Conservation (phyloP, 2,329 filamentous ascomycete genomes). For the Fusarium coffeatum region DNA sequence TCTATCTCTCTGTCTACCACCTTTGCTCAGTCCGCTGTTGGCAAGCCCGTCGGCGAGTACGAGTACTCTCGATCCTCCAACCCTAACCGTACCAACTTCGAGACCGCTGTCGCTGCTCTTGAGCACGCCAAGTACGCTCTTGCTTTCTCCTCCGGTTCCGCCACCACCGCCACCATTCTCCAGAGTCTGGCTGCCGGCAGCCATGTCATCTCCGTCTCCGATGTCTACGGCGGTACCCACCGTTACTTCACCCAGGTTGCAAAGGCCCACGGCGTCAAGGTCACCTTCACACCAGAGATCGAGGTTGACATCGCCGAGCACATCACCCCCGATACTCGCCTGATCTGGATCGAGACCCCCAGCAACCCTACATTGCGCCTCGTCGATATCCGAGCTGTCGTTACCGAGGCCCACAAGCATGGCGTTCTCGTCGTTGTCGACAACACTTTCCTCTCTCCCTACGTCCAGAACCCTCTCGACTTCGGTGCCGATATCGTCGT, state of each 20-base stretch:
- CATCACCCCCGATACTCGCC: slow-evolving; percentile 88
- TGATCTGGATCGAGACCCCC: slow-evolving; percentile 95
- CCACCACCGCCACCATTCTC: slow-evolving; percentile 91
- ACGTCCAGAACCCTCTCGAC: slow-evolving; percentile 95
- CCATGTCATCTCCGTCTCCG: slow-evolving; percentile 95
- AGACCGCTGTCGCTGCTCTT: slow-evolving; percentile 88
- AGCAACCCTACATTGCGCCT: slow-evolving; percentile 94
- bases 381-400: slow-evolving; percentile 91
- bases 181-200: slow-evolving; percentile 91
- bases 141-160: slow-evolving; percentile 93
- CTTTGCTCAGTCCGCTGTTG: slow-evolving; percentile 90
- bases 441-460: slow-evolving; percentile 97
- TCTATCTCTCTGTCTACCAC: slow-evolving; percentile 96
- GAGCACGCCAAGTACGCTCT: slow-evolving; percentile 94
- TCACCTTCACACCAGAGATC: slow-evolving; percentile 94
- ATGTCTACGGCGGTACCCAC: slow-evolving; percentile 98
- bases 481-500: slow-evolving; percentile 97
- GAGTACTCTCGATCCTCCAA: slow-evolving; percentile 96
- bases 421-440: slow-evolving; percentile 98
- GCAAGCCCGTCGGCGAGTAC: slow-evolving; percentile 86
- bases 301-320: slow-evolving; percentile 87
- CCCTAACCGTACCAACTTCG: slow-evolving; percentile 95
- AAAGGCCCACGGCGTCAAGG: slow-evolving; percentile 90
- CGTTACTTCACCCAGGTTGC: slow-evolving; percentile 99
- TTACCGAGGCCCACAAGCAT: slow-evolving; percentile 83